Percentiles rank a stretch among this genome's conserved stretches.
These are phyloP conservation scores for Aegle marmelos DNA, from an alignment of 345 rosid species.

Conservation along the genomic window DNA sequence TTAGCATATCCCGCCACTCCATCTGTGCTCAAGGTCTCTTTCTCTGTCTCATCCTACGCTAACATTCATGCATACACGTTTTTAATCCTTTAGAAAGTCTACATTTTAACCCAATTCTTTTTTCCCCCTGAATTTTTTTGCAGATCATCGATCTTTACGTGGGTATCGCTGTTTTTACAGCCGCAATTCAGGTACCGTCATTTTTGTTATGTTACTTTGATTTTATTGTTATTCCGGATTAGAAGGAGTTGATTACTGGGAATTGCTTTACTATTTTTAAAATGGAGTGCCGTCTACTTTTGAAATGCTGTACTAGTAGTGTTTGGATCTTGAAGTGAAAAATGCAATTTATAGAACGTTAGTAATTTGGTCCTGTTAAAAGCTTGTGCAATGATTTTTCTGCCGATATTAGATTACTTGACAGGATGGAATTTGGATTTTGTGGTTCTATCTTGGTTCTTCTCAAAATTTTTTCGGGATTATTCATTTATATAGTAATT, in stretches of 20 bases:
- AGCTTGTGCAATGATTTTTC: no score
- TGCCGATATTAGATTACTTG: no score
- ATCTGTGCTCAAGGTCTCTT: conserved; percentile 51
- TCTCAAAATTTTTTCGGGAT: no score
- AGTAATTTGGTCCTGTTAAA: no score
- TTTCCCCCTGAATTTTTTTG: background rate
- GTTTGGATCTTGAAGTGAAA: no score
- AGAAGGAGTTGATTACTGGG: background rate
- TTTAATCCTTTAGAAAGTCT: background rate
- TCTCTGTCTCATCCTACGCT: background rate
- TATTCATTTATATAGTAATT: no score
- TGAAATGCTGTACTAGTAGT: no score
- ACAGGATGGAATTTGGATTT: no score
- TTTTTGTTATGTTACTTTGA: background rate
- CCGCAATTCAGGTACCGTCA: conserved; percentile 71
- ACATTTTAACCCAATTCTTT: background rate
- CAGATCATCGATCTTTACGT: conserved; percentile 92
- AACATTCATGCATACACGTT: background rate
- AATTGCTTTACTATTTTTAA: background rate
- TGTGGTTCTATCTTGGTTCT: no score
- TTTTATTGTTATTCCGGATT: background rate
- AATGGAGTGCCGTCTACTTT: no score
- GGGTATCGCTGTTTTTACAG: conserved; percentile 70
- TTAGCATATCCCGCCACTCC: conserved; percentile 73
- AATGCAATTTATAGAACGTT: no score